Evolutionary conservation across 163 green algal species (phyloP), one percentile per base, ranked within the genome.

Genomic region (Chlamydomonas reinhardtii): DNA sequence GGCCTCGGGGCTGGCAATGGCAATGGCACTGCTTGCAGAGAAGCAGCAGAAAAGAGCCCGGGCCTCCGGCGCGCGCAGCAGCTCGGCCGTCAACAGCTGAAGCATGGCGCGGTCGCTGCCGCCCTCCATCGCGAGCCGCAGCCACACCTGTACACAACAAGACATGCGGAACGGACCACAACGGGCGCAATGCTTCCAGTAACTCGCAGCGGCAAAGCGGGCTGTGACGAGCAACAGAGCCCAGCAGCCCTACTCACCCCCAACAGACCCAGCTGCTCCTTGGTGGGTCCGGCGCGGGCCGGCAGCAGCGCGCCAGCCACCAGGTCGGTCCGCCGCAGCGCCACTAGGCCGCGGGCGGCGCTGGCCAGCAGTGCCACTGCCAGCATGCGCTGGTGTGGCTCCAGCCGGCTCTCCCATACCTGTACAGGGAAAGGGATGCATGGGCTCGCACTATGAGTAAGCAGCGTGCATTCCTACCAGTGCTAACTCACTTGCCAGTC

Each of bases 41-140:
- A 14, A 14, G 6, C 48, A 56, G 48, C 48, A 56, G 48, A 56
- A 56, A 9, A 56, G 48, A 19, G 48, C 48, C 48, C 19, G 48
- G 12, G 48, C 48, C 48, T 56, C 48, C 48, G 48, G 48, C 9
- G 48, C 48, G 12, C 62, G 12, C 3, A 83, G 27, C 62, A 83
- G 35, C 76, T 74, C 76, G 25, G 76, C 61, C 4, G 76, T 83
- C 22, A 83, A 62, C 35, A 37, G 27, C 37, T 64, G 61, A 27
- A 83, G 37, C 76, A 74, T 64, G 37, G 76, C 35, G 29, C 76
- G 76, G 20, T 14, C 48, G 48, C 14, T 48, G 37, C 76, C 37
- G 37, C 76, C 66, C 61, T 83, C 76, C 61, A 83, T 37, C 29
- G 76, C 61, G n/a, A 64, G 35, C 9, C 76, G 76, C 11, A 83